phyloP scores from a whole-genome alignment of 768 basidiomycete species.

The Boletus edulis region DNA sequence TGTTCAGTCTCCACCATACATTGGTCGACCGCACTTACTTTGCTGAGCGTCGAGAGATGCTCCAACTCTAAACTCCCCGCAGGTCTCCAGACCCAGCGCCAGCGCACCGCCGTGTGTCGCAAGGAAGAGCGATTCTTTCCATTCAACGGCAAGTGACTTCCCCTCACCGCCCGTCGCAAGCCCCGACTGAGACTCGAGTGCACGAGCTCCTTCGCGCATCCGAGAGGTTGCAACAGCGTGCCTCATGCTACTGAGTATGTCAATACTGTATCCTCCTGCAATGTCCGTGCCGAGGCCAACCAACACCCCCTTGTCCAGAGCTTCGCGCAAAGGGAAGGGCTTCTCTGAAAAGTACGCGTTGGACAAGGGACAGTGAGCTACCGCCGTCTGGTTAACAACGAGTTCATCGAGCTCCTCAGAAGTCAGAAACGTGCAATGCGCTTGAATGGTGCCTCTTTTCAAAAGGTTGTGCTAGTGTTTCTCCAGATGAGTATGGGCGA shows the following conservation, averaged over 20 bases:
- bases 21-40: slow-evolving; percentile 43
- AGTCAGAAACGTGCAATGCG: slow-evolving; percentile 85
- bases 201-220: slow-evolving; percentile 57
- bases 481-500: slow-evolving; percentile 6
- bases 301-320: slow-evolving; percentile 56
- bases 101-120: slow-evolving; percentile 78
- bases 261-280: slow-evolving; percentile 80
- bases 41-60: slow-evolving; percentile 73
- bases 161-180: not conserved
- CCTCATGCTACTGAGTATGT: slow-evolving; percentile 80
- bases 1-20: not conserved
- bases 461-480: slow-evolving; percentile 53
- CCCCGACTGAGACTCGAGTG: slow-evolving; percentile 19
- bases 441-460: slow-evolving; percentile 68
- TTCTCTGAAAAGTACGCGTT: slow-evolving; percentile 83
- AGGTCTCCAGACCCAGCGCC: slow-evolving; percentile 57
- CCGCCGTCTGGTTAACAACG: slow-evolving; percentile 47
- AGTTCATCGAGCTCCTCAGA: slow-evolving; percentile 50
- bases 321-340: slow-evolving; percentile 69
- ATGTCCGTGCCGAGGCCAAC: slow-evolving; percentile 86
- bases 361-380: slow-evolving; percentile 88
- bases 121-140: slow-evolving; percentile 79
- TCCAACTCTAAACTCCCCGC: slow-evolving; percentile 58
- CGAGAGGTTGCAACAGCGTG: slow-evolving; percentile 70
- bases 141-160: slow-evolving; percentile 55